Percentiles rank a stretch among this genome's conserved stretches.
These are phyloP conservation scores for Melanomma pulvis-pyrius DNA, from an alignment of 495 filamentous ascomycete genomes.

Conservation along the genomic window DNA sequence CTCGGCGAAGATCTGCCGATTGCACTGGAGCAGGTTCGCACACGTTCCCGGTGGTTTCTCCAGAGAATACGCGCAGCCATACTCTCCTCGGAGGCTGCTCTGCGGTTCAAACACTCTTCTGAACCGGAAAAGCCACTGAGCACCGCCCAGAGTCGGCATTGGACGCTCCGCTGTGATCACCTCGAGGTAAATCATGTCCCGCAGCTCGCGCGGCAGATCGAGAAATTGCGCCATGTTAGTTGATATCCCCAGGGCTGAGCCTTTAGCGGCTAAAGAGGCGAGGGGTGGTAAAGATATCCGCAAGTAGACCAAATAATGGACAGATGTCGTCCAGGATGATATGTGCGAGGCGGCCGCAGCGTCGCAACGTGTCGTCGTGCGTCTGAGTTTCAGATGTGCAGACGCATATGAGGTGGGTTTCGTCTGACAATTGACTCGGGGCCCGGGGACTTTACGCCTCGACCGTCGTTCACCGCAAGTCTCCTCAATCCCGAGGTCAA, in stretches of 20 bases:
- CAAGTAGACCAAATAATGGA: not conserved
- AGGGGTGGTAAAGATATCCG: not conserved
- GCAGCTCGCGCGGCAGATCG: constrained; percentile 32
- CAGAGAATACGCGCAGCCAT: constrained; percentile 26
- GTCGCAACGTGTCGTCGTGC: constrained; percentile 5
- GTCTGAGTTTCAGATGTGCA: constrained; percentile 19
- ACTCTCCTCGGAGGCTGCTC: constrained; percentile 12
- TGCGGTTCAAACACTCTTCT: constrained; percentile 14
- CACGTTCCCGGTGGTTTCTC: constrained; percentile 20
- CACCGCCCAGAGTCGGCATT: constrained; percentile 15
- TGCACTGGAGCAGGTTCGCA: constrained; percentile 23
- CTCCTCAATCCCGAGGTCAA: not conserved
- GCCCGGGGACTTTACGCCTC: not conserved
- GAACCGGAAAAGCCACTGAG: constrained; percentile 24
- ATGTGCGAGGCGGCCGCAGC: not conserved
- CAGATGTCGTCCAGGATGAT: constrained; percentile 12
- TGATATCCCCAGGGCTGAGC: not conserved
- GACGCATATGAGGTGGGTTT: constrained; percentile 19
- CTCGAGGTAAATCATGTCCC: constrained; percentile 29
- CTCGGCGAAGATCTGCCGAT: constrained; percentile 28
- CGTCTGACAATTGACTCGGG: constrained; percentile 12
- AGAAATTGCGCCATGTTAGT: constrained; percentile 28
- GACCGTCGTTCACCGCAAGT: not conserved
- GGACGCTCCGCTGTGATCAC: constrained; percentile 21
- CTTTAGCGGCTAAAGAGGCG: not conserved